phyloP scores from a whole-genome alignment of 371 early-diverging fungal species.

The Mortierella sp. region DNA sequence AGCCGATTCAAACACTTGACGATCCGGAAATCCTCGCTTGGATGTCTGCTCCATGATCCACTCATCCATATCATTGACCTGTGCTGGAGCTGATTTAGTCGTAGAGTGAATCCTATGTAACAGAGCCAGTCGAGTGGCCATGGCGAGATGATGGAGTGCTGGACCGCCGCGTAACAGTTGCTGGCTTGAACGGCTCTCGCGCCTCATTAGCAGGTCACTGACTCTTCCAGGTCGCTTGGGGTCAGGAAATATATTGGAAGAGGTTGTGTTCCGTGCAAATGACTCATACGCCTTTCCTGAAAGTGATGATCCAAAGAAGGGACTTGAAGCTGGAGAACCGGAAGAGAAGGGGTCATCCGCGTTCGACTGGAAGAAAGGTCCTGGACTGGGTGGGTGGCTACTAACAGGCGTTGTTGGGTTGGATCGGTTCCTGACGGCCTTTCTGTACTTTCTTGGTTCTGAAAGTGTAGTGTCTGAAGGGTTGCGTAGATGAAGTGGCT shows the following conservation, averaged over 20 bases:
- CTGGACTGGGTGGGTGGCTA: constrained; percentile 55
- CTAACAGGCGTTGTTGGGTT: constrained; percentile 47
- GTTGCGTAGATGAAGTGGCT: background rate
- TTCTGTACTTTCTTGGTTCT: constrained; percentile 47
- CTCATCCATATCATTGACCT: constrained; percentile 32
- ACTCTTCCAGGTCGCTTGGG: constrained; percentile 15
- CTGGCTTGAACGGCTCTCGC: constrained; percentile 34
- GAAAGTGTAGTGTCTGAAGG: background rate
- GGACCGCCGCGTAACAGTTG: constrained; percentile 13
- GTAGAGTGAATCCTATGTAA: constrained; percentile 42
- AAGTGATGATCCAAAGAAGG: background rate
- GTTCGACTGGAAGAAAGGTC: constrained; percentile 70
- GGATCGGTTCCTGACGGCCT: constrained; percentile 42
- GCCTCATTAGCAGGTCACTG: constrained; percentile 35
- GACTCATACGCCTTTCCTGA: constrained; percentile 25
- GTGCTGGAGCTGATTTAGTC: constrained; percentile 26
- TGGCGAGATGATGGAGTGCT: constrained; percentile 31
- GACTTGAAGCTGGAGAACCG: background rate
- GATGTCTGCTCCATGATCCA: constrained; percentile 39
- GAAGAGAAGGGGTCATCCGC: constrained; percentile 59
- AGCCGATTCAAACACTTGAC: constrained; percentile 28
- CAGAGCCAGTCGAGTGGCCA: constrained; percentile 46
- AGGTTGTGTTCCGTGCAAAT: constrained; percentile 20
- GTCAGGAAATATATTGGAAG: constrained; percentile 26
- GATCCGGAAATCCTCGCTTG: constrained; percentile 37